Base-by-base conservation (phyloP, 2,329 filamentous ascomycete species). In the Salinomyces thailandicus region DNA sequence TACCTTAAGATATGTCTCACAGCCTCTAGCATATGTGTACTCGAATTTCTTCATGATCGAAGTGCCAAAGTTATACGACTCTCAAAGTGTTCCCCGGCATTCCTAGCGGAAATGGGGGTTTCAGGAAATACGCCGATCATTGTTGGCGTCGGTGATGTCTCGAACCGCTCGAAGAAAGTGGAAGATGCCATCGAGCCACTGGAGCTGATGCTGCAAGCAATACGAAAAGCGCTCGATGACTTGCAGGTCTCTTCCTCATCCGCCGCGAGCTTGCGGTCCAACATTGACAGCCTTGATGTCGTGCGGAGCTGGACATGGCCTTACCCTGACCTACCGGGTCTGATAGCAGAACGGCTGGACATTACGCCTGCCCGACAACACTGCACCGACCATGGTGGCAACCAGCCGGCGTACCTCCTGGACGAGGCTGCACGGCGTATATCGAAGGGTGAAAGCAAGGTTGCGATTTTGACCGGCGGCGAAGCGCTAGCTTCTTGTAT, bases 231-330 rank as follows among this genome's bases (percentile, higher is more conserved):
- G 2, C 50, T 79, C 3, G 37, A 60, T 26, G 75, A 81, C 45
- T 67, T 68, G 0, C 55, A 52, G 1, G 46, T 64, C 6, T 20
- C 38, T 7, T 47, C 52, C 9, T 47, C 52, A 2, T 26, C 49
- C 2, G 38, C 51, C 2, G 35, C 48, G 5, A 44, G 45, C 8
- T 50, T 78, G 0, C 62, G 63, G 41, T 48, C 59, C 0, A 55
- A 57, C 1, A 69, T 78, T 35, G 75, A 80, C 50, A 73, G 69
- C 45, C 62, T 81, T 62, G 69, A 52, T 29, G 67, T 79, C 3
- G 75, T 80, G 7, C 66, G 64, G 27, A 73, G 73, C 0, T 81
- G 77, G 77, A 79, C 77, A 0, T 80, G 77, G 77, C 68, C 71
- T 1, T 81, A 81, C 49, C 56, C 63, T 1, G 69, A 81, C 50